Conservation (phyloP, 106 monocot genomes). For the Dioscorea zingiberensis region DNA sequence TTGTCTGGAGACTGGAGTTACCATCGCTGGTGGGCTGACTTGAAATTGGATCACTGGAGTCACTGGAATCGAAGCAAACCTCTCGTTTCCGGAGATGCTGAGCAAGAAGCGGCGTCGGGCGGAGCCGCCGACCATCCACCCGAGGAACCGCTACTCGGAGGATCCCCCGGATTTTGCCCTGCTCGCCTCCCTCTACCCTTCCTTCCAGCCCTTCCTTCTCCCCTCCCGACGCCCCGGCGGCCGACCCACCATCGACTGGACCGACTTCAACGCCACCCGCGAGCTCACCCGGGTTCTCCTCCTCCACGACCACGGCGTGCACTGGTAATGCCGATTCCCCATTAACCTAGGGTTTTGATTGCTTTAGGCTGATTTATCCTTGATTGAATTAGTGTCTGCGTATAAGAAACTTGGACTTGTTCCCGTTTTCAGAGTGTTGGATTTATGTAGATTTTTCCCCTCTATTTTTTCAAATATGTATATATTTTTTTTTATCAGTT, state of each 20-base stretch:
- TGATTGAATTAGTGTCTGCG: background rate
- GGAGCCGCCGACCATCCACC: constrained; percentile 53
- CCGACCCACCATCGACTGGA: constrained; percentile 75
- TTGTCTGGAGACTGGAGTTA: no score
- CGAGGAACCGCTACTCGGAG: constrained; percentile 66
- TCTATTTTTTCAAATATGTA: no score
- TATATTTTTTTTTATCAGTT: no score
- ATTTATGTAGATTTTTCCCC: no score
- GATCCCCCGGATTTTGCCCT: constrained; percentile 71
- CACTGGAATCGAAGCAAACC: no score
- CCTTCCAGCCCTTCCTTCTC: constrained; percentile 71
- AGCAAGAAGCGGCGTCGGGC: constrained; percentile 58
- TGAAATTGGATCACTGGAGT: no score
- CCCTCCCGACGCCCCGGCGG: constrained; percentile 19
- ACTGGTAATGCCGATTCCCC: constrained; percentile 37
- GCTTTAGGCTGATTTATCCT: background rate
- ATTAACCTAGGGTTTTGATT: background rate
- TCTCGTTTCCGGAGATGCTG: constrained; percentile 22
- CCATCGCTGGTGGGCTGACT: no score
- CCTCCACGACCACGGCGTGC: constrained; percentile 78
- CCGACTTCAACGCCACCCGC: constrained; percentile 84
- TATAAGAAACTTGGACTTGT: background rate
- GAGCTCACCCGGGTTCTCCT: constrained; percentile 96
- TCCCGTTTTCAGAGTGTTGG: no score
- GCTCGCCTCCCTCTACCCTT: constrained; percentile 91